Evolutionary conservation across 192 early-diverging fungal species (phyloP).

Genomic region (Spinellus fusiger): DNA sequence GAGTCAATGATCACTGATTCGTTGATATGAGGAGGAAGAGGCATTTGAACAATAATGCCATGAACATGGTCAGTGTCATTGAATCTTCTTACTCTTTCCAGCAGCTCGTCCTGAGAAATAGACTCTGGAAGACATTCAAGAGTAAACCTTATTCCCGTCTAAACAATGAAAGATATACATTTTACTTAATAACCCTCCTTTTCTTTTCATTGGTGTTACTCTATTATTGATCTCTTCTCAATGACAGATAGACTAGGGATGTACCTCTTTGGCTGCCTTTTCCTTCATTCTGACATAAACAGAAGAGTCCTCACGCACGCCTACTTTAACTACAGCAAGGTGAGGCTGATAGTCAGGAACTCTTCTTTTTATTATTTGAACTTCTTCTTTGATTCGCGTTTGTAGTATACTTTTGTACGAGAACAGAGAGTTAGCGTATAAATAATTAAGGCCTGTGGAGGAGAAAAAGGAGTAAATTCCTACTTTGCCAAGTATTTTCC

Average conservation of each 20-base stretch:
- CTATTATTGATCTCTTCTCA: neutral
- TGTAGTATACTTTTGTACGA: conserved; percentile 63
- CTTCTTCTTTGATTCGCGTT: conserved; percentile 59
- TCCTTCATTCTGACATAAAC: conserved; percentile 92
- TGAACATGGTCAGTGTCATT: conserved; percentile 82
- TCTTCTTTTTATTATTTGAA: conserved; percentile 53
- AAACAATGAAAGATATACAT: neutral
- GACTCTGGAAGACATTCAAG: conserved; percentile 58
- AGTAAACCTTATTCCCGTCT: conserved; percentile 77
- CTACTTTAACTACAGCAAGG: conserved; percentile 89
- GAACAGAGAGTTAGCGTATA: neutral
- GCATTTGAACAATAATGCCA: conserved; percentile 95
- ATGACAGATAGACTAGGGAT: too few species aligned
- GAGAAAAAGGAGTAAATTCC: too few species aligned
- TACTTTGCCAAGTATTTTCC: too few species aligned
- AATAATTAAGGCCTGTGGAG: neutral
- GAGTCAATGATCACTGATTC: conserved; percentile 78
- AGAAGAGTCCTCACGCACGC: conserved; percentile 87
- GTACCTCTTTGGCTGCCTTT: conserved; percentile 79
- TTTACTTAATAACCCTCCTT: neutral
- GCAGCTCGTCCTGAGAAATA: conserved; percentile 65
- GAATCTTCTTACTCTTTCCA: conserved; percentile 59
- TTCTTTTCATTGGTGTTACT: neutral
- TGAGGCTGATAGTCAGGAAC: conserved; percentile 75
- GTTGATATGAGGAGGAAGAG: conserved; percentile 81